A percentile compares a stretch with the other conserved stretches of the same genome.
phyloP scores from a whole-genome alignment of 1,284 basidiomycete species.

The Sporisorium exsertum region DNA sequence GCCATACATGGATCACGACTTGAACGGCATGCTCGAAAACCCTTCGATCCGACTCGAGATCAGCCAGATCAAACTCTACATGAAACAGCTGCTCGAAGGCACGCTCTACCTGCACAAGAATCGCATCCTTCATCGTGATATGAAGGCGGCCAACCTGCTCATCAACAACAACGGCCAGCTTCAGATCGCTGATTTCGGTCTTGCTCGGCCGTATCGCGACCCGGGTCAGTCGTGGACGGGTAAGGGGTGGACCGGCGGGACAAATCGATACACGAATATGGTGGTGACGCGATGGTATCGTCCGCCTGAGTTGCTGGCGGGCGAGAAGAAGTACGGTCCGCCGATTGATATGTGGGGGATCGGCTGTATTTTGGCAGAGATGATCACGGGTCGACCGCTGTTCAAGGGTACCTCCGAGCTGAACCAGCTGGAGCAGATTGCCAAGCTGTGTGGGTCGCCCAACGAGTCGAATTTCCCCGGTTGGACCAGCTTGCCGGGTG shows the following conservation, averaged over 20 bases:
- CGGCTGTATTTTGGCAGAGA: slow-evolving; percentile 95
- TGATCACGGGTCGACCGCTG: slow-evolving; percentile 89
- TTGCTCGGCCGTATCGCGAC: slow-evolving; percentile 77
- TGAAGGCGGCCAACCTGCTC: slow-evolving; percentile 97
- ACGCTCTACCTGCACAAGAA: slow-evolving; percentile 98
- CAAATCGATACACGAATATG: slow-evolving; percentile 86
- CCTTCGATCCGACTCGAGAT: slow-evolving; percentile 71
- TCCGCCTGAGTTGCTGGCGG: slow-evolving; percentile 92
- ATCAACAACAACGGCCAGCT: slow-evolving; percentile 78
- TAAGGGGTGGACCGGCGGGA: slow-evolving; percentile 59
- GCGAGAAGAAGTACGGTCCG: slow-evolving; percentile 86
- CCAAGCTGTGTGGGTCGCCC: slow-evolving; percentile 86
- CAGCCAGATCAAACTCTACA: slow-evolving; percentile 88
- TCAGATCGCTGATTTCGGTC: slow-evolving; percentile 89
- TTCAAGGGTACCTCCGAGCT: slow-evolving; percentile 87
- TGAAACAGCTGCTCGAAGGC: slow-evolving; percentile 93
- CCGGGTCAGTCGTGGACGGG: slow-evolving; percentile 57
- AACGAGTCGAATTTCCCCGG: slow-evolving; percentile 82
- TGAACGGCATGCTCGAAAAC: slow-evolving; percentile 82
- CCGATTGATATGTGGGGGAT: slow-evolving; percentile 99
- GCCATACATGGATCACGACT: slow-evolving; percentile 99
- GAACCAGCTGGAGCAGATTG: slow-evolving; percentile 91
- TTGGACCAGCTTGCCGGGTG: slow-evolving; percentile 74
- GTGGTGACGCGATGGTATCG: slow-evolving; percentile 99
- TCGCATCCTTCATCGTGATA: slow-evolving; percentile 94